phyloP scores from a whole-genome alignment of 495 filamentous ascomycete species.

The Talaromyces stipitatus region DNA sequence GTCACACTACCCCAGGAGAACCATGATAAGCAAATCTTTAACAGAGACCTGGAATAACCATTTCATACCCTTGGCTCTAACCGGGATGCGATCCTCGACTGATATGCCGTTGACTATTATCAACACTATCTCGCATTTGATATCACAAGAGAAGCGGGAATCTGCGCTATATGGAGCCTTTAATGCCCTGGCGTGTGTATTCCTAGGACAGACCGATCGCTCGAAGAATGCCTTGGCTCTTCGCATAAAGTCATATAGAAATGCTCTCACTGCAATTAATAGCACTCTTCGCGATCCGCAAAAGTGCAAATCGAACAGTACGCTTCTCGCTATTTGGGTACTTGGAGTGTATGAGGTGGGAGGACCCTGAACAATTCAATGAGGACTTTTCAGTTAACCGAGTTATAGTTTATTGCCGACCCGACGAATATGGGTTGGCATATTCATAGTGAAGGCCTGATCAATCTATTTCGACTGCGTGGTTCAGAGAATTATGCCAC shows the following conservation, averaged over 20 bases:
- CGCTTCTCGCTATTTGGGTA: background rate
- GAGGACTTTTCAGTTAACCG: background rate
- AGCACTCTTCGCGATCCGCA: background rate
- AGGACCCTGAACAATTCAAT: background rate
- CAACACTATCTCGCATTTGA: background rate
- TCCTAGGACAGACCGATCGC: background rate
- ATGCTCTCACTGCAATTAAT: background rate
- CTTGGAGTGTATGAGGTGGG: slow-evolving; percentile 1
- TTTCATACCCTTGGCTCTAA: background rate
- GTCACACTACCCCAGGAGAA: background rate
- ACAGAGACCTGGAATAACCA: background rate
- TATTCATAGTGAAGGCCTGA: background rate
- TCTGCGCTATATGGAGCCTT: background rate
- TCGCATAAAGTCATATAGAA: background rate
- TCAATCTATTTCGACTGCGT: background rate
- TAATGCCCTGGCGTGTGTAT: background rate
- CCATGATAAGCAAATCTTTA: background rate
- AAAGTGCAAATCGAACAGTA: background rate
- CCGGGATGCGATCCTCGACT: background rate
- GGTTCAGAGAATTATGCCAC: background rate
- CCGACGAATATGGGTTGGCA: background rate
- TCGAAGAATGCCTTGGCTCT: background rate
- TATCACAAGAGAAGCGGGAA: background rate
- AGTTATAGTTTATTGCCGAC: background rate
- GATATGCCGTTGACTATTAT: background rate